Conservation (phyloP, 2,329 filamentous ascomycete species). For the Elsinoe necatrix region DNA sequence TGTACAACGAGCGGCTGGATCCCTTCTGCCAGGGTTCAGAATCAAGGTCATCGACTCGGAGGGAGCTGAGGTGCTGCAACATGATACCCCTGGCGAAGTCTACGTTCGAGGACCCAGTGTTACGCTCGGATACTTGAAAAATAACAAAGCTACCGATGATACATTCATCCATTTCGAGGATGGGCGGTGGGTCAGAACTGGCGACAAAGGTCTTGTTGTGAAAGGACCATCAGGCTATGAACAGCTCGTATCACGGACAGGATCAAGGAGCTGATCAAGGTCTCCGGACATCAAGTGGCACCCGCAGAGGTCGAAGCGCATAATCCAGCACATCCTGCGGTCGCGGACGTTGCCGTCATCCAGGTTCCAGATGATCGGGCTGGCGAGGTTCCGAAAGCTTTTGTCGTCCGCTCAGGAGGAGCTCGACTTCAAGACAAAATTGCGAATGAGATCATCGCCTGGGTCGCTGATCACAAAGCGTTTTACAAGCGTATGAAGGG, state of each 20-base stretch:
- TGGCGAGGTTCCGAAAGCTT: slow-evolving; percentile 28
- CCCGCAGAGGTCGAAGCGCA: slow-evolving; percentile 24
- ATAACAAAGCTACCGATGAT: slow-evolving; percentile 29
- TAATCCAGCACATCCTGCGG: slow-evolving; percentile 21
- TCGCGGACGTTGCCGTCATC: slow-evolving; percentile 23
- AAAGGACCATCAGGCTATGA: slow-evolving; percentile 28
- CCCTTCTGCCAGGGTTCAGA: slow-evolving; percentile 52
- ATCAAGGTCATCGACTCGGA: slow-evolving; percentile 58
- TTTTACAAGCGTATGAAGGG: slow-evolving; percentile 35
- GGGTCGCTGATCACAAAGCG: slow-evolving; percentile 32
- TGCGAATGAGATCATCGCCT: slow-evolving; percentile 31
- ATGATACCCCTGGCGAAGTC: slow-evolving; percentile 41
- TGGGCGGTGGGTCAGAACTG: neutral
- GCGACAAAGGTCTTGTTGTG: slow-evolving; percentile 21
- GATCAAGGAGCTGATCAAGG: slow-evolving; percentile 29
- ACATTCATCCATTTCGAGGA: slow-evolving; percentile 15
- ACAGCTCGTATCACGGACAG: slow-evolving; percentile 30
- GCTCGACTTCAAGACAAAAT: slow-evolving; percentile 22
- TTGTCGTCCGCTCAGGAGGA: neutral
- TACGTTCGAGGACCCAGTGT: slow-evolving; percentile 33
- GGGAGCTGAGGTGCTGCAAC: slow-evolving; percentile 55
- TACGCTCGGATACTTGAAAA: slow-evolving; percentile 34
- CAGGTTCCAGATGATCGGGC: slow-evolving; percentile 24
- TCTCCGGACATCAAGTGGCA: slow-evolving; percentile 27
- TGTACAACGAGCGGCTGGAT: slow-evolving; percentile 59